Evolutionary conservation across 805 yeast species (phyloP), one percentile per base, ranked within the genome.

Genomic region (Starmera quercuum): DNA sequence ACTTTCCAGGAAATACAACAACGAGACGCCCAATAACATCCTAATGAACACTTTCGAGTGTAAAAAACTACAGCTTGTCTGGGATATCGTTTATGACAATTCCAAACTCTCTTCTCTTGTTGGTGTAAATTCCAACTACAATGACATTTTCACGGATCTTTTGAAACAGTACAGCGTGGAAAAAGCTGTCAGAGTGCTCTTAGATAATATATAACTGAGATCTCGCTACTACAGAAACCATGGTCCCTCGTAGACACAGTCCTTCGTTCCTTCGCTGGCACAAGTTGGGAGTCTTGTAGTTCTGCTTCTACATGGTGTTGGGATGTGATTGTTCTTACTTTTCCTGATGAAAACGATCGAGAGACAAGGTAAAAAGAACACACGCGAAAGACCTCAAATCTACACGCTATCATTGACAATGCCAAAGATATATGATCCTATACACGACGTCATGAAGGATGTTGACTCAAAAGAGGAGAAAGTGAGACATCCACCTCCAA

Each of bases 71-170:
- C n/a, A 21, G 4, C 7, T 45, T 9, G 20, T 18, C 1, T 44
- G 45, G 45, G 45, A 42, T 18, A 13, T 46, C 9, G n/a, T 33
- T 8, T 42, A 44, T 30, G 33, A 36, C n/a, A n/a, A n/a, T 11
- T 29, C 20, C 4, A 26, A 13, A 5, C 12, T 32, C n/a, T n/a
- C 14, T 21, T n/a, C 9, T 6, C 8, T 32, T 10, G 16, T 26
- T 5, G 17, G 38, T 4, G 43, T 35, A 11, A 39, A 41, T 33
- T 20, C 30, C 16, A 28, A 22, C 13, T 42, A 36, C 23, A 40
- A 44, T 25, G 31, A 23, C 2, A 40, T 37, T 5, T 38, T 44
- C 23, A 30, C 28, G 14, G 39, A 44, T 10, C 25, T 44, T 37
- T 30, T 42, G 19, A 34, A 30, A 2, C 22, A 39, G 16, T 41